A percentile compares a stretch with the other conserved stretches of the same genome.
These are phyloP conservation scores for Onygenales sp. DNA, from an alignment of 2,329 filamentous ascomycete species.

Conservation along the genomic window DNA sequence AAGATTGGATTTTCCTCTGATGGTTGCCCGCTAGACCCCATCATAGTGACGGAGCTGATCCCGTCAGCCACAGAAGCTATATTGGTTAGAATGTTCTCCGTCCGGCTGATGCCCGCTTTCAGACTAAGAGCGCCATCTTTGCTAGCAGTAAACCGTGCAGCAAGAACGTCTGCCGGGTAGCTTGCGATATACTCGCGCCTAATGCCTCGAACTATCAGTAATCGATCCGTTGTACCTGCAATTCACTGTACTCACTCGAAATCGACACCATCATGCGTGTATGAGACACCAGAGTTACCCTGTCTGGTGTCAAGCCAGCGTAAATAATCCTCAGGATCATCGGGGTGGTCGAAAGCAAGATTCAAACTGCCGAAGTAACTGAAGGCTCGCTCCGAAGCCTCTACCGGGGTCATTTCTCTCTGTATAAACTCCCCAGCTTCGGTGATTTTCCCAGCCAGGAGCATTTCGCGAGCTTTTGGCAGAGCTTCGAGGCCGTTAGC, in stretches of 20 bases:
- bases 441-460: slow-evolving; percentile 24
- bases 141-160: slow-evolving; percentile 17
- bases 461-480: slow-evolving; percentile 24
- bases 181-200: slow-evolving; percentile 22
- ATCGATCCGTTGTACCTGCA: no score
- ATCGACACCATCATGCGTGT: slow-evolving; percentile 18
- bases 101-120: slow-evolving; percentile 6
- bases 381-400: slow-evolving; percentile 34
- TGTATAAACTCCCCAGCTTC: slow-evolving; percentile 26
- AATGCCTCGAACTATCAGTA: background rate
- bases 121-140: slow-evolving; percentile 17
- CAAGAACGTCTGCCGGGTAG: slow-evolving; percentile 28
- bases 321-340: slow-evolving; percentile 19
- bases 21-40: slow-evolving; percentile 3
- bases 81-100: slow-evolving; percentile 26
- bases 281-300: slow-evolving; percentile 25
- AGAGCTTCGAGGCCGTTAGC: slow-evolving; percentile 18
- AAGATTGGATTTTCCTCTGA: background rate
- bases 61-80: slow-evolving; percentile 22
- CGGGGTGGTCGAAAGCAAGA: slow-evolving; percentile 24
- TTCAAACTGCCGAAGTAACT: slow-evolving; percentile 26
- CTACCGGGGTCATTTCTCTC: slow-evolving; percentile 25
- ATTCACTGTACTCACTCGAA: no score
- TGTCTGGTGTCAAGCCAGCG: slow-evolving; percentile 27
- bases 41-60: slow-evolving; percentile 18